Evolutionary conservation across 2,329 filamentous ascomycete genomes (phyloP).

Genomic region (Colletotrichum tropicicola): DNA sequence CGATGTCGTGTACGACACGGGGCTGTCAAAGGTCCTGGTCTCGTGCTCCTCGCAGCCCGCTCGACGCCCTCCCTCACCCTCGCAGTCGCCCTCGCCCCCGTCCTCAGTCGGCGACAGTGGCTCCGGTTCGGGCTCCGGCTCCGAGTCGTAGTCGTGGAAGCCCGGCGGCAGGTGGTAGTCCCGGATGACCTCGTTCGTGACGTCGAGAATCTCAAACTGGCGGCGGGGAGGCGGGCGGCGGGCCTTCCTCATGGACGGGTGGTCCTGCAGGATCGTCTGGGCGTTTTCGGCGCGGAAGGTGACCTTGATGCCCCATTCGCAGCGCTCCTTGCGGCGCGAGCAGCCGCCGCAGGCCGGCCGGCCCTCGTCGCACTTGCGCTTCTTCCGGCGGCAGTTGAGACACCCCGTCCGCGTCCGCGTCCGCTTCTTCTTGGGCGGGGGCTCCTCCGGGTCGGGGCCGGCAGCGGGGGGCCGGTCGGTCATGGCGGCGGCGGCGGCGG

Average conservation of each 20-base stretch:
- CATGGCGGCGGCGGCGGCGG: not conserved
- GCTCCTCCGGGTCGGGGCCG: constrained; percentile 12
- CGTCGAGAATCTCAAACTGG: constrained; percentile 46
- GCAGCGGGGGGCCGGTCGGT: not conserved
- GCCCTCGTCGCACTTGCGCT: constrained; percentile 48
- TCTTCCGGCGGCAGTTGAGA: constrained; percentile 48
- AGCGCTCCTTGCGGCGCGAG: constrained; percentile 39
- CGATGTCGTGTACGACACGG: constrained; percentile 18
- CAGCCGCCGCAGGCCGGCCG: constrained; percentile 46
- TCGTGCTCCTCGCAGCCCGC: not conserved
- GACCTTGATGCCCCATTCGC: constrained; percentile 49
- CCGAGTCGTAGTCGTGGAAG: constrained; percentile 21
- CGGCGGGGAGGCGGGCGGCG: constrained; percentile 34
- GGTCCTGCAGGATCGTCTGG: constrained; percentile 39
- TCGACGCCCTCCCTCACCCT: not conserved
- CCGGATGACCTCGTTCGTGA: constrained; percentile 46
- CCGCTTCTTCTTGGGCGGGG: constrained; percentile 35
- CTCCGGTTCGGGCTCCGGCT: constrained; percentile 3
- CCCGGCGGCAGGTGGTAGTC: constrained; percentile 41
- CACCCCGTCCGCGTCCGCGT: constrained; percentile 46
- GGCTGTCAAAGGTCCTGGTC: constrained; percentile 8
- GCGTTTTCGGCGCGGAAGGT: constrained; percentile 48
- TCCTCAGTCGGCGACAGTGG: not conserved
- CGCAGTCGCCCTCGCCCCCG: not conserved
- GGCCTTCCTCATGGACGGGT: constrained; percentile 45